Percentiles rank a stretch among this genome's conserved stretches.
Evolutionary conservation across 176 grass and related monocot genomes (phyloP).

Genomic region (Lolium perenne): DNA sequence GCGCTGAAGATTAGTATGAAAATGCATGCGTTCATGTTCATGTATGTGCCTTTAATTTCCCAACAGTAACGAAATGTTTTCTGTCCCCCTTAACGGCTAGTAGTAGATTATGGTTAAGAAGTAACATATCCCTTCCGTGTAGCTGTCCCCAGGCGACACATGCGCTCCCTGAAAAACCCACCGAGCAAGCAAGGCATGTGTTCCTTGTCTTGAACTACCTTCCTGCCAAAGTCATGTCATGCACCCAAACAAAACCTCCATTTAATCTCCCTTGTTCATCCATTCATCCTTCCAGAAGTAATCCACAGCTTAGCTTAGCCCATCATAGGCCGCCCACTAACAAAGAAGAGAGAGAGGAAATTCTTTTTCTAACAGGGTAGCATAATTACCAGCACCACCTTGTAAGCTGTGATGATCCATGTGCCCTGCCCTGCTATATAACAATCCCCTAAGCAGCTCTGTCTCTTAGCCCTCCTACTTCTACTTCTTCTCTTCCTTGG

Average conservation of each 20-base stretch:
- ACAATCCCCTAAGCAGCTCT: conserved; percentile 13
- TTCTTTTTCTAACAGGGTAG: not conserved
- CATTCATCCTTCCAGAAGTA: not conserved
- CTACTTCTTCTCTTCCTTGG: not conserved
- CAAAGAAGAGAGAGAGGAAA: not conserved
- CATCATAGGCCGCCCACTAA: conserved; percentile 17
- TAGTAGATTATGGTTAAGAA: not conserved
- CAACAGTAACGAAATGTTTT: conserved; percentile 3
- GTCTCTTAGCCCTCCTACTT: not conserved
- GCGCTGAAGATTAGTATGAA: not conserved
- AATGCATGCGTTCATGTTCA: not conserved
- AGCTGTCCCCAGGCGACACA: conserved; percentile 50
- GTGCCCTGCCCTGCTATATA: conserved; percentile 44
- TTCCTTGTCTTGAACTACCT: conserved; percentile 43
- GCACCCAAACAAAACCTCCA: conserved; percentile 27
- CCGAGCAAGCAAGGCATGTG: conserved; percentile 64
- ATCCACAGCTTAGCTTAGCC: not conserved
- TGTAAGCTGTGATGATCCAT: conserved; percentile 38
- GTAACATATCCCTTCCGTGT: conserved; percentile 19
- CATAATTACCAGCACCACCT: conserved; percentile 40
- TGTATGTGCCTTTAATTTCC: not conserved
- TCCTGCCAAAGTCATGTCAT: conserved; percentile 42
- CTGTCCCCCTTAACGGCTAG: conserved; percentile 59
- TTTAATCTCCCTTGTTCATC: not conserved
- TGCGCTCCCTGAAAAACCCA: conserved; percentile 24